Evolutionary conservation across 1,139 yeast genomes (phyloP).

Genomic region (Pichia sorboxylosa): DNA sequence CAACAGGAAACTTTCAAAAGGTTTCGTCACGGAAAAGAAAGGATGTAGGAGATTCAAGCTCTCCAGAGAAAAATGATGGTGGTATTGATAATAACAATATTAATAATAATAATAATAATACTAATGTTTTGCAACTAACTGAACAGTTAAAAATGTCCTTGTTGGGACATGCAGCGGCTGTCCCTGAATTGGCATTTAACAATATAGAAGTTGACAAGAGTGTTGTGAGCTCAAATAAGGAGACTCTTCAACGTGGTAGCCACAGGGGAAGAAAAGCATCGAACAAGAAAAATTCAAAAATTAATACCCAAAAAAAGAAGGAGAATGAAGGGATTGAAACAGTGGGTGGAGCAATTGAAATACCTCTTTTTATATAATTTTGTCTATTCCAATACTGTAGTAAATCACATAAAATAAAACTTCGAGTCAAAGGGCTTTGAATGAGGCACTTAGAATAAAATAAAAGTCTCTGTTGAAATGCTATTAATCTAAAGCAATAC

Average conservation of each 20-base stretch:
- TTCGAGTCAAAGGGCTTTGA: too few species aligned
- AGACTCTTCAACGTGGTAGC: too few species aligned
- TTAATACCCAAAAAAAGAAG: conserved; percentile 6
- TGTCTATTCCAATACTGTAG: too few species aligned
- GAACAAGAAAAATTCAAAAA: conserved; percentile 1
- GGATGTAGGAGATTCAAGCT: neutral
- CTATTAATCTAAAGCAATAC: too few species aligned
- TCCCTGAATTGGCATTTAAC: conserved; percentile 1
- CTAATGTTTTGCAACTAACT: conserved; percentile 9
- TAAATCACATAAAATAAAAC: too few species aligned
- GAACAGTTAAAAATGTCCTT: conserved; percentile 12
- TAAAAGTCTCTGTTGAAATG: too few species aligned
- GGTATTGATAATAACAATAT: neutral
- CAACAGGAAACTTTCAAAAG: too few species aligned
- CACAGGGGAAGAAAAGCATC: conserved; percentile 3
- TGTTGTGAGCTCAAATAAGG: conserved; percentile 3
- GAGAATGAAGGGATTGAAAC: conserved; percentile 21
- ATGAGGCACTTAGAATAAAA: too few species aligned
- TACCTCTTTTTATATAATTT: conserved; percentile 31
- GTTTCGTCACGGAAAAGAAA: too few species aligned
- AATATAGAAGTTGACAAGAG: conserved; percentile 8
- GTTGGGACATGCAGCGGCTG: conserved; percentile 13
- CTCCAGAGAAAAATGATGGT: neutral
- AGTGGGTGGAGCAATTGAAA: conserved; percentile 32
- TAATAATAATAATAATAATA: conserved; percentile 1